phyloP scores from a whole-genome alignment of 179 eudicot species.

The Actinidia polygama region DNA sequence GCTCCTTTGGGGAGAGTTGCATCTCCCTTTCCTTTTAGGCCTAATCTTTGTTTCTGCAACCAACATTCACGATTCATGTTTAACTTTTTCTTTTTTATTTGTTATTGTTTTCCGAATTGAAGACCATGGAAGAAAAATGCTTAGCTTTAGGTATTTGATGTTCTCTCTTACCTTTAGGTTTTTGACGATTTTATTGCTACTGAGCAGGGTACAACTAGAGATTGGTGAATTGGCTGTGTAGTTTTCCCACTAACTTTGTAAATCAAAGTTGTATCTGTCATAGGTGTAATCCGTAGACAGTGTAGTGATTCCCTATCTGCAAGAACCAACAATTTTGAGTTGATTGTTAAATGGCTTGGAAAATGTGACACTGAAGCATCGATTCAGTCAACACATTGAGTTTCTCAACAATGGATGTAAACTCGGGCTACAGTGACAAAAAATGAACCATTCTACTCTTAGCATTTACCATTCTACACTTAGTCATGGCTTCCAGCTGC shows the following conservation, averaged over 20 bases:
- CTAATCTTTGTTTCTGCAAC: neutral
- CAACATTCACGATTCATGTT: neutral
- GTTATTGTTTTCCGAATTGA: neutral
- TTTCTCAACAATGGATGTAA: conserved; percentile 15
- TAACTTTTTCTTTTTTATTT: neutral
- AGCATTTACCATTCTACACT: conserved; percentile 4
- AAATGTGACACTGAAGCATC: neutral
- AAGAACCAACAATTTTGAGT: neutral
- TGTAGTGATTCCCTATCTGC: neutral
- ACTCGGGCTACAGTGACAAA: conserved; percentile 3
- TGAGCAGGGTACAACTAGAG: neutral
- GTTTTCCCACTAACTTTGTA: neutral
- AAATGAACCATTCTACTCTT: conserved; percentile 15
- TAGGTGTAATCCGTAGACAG: neutral
- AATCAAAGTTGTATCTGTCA: neutral
- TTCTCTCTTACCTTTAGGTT: neutral
- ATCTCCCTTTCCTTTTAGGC: neutral
- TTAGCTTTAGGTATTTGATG: neutral
- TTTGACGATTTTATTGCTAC: neutral
- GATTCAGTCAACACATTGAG: neutral
- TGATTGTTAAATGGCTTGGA: conserved; percentile 7
- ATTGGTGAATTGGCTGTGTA: neutral
- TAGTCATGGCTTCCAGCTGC: conserved; percentile 3
- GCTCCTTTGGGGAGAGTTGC: neutral
- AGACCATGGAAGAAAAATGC: neutral